phyloP scores from a whole-genome alignment of 2,329 filamentous ascomycete genomes.

The Xylariaceae sp. region DNA sequence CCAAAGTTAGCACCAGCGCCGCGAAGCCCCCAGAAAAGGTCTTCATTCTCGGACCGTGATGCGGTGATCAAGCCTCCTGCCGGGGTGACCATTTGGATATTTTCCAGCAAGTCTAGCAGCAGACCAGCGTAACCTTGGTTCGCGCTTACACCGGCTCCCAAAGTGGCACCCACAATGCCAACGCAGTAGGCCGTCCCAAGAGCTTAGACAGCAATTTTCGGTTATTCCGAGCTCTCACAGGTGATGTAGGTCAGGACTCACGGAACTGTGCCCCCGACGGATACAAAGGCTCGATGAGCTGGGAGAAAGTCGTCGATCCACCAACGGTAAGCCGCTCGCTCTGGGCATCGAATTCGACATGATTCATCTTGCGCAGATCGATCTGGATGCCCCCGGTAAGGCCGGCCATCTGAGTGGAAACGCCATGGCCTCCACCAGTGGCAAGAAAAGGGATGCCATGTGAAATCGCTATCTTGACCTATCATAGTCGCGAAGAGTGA shows the following conservation, averaged over 20 bases:
- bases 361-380: too few relatives aligned
- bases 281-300: too few relatives aligned
- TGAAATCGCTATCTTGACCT: background rate
- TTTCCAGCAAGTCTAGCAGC: constrained; percentile 26
- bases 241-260: too few relatives aligned
- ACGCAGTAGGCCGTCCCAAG: too few relatives aligned
- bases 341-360: too few relatives aligned
- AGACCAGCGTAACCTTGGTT: constrained; percentile 13
- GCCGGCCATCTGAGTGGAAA: constrained; percentile 8
- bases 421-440: too few relatives aligned
- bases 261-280: too few relatives aligned
- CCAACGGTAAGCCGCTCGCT: too few relatives aligned
- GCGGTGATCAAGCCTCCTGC: constrained; percentile 17
- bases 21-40: constrained; percentile 41
- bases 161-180: constrained; percentile 14
- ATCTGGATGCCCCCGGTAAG: too few relatives aligned
- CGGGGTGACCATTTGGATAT: constrained; percentile 21
- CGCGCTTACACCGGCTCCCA: constrained; percentile 15
- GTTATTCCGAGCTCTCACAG: too few relatives aligned
- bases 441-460: background rate
- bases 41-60: constrained; percentile 19
- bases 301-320: too few relatives aligned
- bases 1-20: constrained; percentile 45
- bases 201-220: too few relatives aligned
- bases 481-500: background rate